Evolutionary conservation across 257 asterid genomes (phyloP).

Genomic region (Capsicum rhomboideum): DNA sequence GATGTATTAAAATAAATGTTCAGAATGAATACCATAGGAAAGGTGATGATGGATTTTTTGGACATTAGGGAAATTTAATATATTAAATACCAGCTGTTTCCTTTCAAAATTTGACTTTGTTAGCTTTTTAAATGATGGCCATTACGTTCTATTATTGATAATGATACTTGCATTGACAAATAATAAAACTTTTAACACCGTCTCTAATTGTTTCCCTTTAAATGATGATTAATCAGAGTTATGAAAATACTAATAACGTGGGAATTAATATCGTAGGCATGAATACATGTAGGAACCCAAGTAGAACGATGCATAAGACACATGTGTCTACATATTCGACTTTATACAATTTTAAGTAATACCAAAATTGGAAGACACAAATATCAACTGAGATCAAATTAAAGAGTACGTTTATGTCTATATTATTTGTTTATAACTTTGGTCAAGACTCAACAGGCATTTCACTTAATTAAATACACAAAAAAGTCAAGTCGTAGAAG

Average conservation of each 20-base stretch:
- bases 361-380: too few relatives aligned
- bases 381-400: too few relatives aligned
- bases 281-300: too few relatives aligned
- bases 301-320: too few relatives aligned
- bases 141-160: constrained; percentile 19
- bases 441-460: neutral
- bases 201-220: neutral
- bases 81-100: constrained; percentile 7
- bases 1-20: neutral
- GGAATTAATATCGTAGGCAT: too few relatives aligned
- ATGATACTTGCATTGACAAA: neutral
- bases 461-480: neutral
- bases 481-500: too few relatives aligned
- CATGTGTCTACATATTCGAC: too few relatives aligned
- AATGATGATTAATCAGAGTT: too few relatives aligned
- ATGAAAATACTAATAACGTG: too few relatives aligned
- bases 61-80: neutral
- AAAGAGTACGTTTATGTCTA: too few relatives aligned
- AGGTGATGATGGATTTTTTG: neutral
- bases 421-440: neutral
- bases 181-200: constrained; percentile 5
- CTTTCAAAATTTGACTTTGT: constrained; percentile 21
- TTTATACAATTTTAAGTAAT: too few relatives aligned
- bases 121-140: constrained; percentile 4
- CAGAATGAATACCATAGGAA: neutral